Base-by-base conservation (phyloP, 805 yeast species). In the Alloascoidea africana region DNA sequence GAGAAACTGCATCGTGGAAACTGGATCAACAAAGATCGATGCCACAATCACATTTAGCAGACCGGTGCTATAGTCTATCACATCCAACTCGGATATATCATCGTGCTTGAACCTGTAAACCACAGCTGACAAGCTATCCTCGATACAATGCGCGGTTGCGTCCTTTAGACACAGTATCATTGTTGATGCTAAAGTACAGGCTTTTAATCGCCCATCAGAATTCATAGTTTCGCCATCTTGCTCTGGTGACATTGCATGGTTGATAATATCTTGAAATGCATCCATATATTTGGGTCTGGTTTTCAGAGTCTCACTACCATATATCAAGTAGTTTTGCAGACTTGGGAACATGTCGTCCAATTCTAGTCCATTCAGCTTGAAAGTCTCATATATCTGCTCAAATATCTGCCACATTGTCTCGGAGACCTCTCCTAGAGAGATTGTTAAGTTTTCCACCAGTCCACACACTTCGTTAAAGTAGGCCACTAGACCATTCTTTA, bases 381-480 rank as follows among this genome's bases (percentile, higher is more conserved):
- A 52, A 16, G 44, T 53, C 35, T 43, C 56, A 49, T 37, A 60
- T 62, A 81, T 55, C 34, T 62, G 52, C 37, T 66, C 72, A 46
- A 85, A 76, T 35, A 77, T 57, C 39, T 65, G 64, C 96, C 96
- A 89, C 64, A 86, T 74, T 19, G 64, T 56, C 4, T 81, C 80
- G 2, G 85, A 71, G 14, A 81, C 70, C 14, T 54, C 48, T 53
- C 80, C 67, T 5, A 74, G 56, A 40, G 76, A 54, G 52, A 77
- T 72, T 15, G 82, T 71, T 43, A 75, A 71, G 46, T 74, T 75
- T 38, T 76, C 78, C 36, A 83, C 73, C 50, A 91, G 62, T 43
- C 83, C 94, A 52, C 85, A 72, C 33, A 73, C 64, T 53, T 85
- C 95, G 30, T 80, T 68, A 46, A 78, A 69, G 50, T 82, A 83